phyloP scores from a whole-genome alignment of 306 rosid genomes.

The Cicer chorassanicum region DNA sequence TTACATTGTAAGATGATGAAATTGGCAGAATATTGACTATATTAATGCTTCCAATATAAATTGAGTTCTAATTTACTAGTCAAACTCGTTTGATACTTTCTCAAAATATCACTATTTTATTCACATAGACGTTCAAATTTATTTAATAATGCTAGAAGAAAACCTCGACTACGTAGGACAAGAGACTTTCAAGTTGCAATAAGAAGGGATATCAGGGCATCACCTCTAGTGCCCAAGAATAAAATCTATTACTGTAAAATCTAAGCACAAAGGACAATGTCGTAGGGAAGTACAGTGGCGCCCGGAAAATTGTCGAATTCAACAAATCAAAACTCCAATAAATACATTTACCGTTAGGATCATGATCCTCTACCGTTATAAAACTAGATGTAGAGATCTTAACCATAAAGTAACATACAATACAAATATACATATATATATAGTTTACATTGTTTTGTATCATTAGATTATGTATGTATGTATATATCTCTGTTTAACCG shows the following conservation, averaged over 20 bases:
- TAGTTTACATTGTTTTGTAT: not conserved
- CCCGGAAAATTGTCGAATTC: not conserved
- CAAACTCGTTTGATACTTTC: not conserved
- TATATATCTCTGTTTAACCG: not conserved
- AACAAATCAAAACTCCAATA: conserved; percentile 29
- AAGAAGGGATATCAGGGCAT: not conserved
- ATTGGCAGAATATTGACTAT: not conserved
- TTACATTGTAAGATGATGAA: not conserved
- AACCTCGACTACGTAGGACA: not conserved
- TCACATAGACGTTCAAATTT: not conserved
- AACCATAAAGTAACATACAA: not conserved
- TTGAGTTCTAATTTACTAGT: conserved; percentile 1
- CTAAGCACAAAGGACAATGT: conserved; percentile 19
- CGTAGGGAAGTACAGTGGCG: no score
- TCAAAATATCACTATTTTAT: not conserved
- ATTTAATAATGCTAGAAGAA: not conserved
- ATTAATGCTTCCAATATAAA: not conserved
- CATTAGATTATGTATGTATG: not conserved
- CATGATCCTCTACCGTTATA: not conserved
- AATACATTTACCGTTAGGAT: not conserved
- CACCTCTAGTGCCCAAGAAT: conserved; percentile 11
- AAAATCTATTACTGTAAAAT: conserved; percentile 8
- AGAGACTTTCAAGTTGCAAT: not conserved
- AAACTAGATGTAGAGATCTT: no score
- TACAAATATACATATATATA: not conserved